Evolutionary conservation across 2,329 filamentous ascomycete species (phyloP), one percentile per base, ranked within the genome.

Genomic region (Pseudonectria foliicola): DNA sequence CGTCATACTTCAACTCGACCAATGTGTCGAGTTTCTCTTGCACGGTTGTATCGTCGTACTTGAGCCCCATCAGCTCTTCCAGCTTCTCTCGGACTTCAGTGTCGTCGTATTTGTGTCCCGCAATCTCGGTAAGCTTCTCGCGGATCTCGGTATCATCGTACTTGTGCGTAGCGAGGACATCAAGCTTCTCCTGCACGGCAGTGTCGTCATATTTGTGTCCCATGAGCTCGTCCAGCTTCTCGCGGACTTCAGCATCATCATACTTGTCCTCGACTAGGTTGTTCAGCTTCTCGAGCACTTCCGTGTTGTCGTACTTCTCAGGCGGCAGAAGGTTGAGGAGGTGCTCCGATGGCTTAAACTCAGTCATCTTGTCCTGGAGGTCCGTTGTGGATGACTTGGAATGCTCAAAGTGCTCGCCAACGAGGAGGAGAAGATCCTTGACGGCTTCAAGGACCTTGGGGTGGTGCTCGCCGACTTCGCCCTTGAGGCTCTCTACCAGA

Each of bases 341-440:
- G n/a, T 71, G 69, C 43, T 82, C 73, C 2, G 70, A 71, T 10
- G 71, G 69, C 52, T 75, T 78, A 35, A 77, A 64, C 35, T 83
- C 77, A 35, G 79, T 63, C 40, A 82, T 74, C 53, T 71, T 75
- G 40, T 73, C 68, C 45, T 77, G 66, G 15, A 82, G 66, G 3
- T 68, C 65, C 6, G 60, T 68, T 1, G 69, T 64, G 1, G 80
- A 73, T 29, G 75, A 71, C 60, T 89, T 87, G 11, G 87, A 84
- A 54, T 94, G 85, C 48, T 94, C 87, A 52, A 84, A 95, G 56
- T 96, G 89, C 55, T 93, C 77, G 15, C 79, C 82, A 35, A 95
- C 85, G 15, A 93, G 71, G 7, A 78, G 69, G 26, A 93, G 71
- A n/a, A 96, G 79, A 50, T 95, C 85, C 50, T 87, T 83, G 45